Evolutionary conservation across 1,139 yeast genomes (phyloP).

Genomic region (Kodamaea sp.): DNA sequence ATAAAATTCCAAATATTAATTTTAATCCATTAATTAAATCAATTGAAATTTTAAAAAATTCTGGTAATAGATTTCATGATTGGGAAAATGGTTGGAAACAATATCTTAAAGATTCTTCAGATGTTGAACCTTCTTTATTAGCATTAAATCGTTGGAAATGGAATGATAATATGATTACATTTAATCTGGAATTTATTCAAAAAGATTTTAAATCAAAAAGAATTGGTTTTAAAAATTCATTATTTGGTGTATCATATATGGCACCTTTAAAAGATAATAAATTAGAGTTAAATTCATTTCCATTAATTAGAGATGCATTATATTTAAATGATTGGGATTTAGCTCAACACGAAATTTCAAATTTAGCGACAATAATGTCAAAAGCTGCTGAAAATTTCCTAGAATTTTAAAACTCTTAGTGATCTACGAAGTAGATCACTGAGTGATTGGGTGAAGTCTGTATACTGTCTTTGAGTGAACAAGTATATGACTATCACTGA

Average conservation of each 20-base stretch:
- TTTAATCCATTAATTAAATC: constrained; percentile 26
- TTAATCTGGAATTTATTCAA: constrained; percentile 54
- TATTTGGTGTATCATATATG: constrained; percentile 68
- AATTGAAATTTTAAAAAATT: constrained; percentile 20
- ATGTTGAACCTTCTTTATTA: constrained; percentile 65
- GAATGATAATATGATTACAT: constrained; percentile 61
- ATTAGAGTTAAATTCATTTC: constrained; percentile 67
- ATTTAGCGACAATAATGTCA: constrained; percentile 37
- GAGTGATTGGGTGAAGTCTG: no score
- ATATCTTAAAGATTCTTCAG: constrained; percentile 29
- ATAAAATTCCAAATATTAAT: constrained; percentile 19
- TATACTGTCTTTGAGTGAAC: no score
- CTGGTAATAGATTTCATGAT: constrained; percentile 27
- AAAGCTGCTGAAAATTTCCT: constrained; percentile 20
- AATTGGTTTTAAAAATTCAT: constrained; percentile 62
- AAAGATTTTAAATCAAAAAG: constrained; percentile 37
- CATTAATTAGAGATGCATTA: constrained; percentile 67
- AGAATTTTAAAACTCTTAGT: no score
- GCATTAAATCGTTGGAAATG: constrained; percentile 74
- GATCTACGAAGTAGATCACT: no score
- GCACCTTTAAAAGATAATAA: constrained; percentile 40
- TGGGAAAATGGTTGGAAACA: constrained; percentile 59
- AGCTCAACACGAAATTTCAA: constrained; percentile 56
- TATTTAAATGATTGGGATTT: constrained; percentile 43
- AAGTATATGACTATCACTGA: no score